Conservation (phyloP, 2,329 filamentous ascomycete species). For the Alternaria rosae region DNA sequence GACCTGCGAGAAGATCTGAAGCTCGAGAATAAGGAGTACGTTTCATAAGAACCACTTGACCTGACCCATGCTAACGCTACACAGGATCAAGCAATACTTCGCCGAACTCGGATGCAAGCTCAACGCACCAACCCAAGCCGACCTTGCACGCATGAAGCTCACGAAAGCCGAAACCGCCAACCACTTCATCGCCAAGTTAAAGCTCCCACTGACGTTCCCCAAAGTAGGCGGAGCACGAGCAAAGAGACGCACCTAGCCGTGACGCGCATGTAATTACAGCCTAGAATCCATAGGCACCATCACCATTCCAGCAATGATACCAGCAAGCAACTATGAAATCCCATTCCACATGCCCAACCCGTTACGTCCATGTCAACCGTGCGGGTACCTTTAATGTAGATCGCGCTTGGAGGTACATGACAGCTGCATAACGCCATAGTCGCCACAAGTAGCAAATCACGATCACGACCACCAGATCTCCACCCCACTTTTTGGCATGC, state of each 20-base stretch:
- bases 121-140: constrained; percentile 54
- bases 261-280: constrained; percentile 1
- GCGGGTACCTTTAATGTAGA: constrained; percentile 1
- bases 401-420: constrained; percentile 1
- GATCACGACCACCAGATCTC: neutral
- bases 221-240: constrained; percentile 55
- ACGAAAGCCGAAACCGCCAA: constrained; percentile 67
- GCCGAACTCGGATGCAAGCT: constrained; percentile 76
- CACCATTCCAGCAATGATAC: neutral
- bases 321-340: neutral
- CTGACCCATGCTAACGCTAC: constrained; percentile 15
- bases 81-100: constrained; percentile 71
- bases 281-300: neutral
- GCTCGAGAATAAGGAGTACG: constrained; percentile 71
- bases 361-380: neutral
- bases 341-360: neutral
- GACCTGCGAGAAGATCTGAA: constrained; percentile 75
- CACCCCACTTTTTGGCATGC: neutral
- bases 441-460: neutral
- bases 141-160: constrained; percentile 62
- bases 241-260: constrained; percentile 16
- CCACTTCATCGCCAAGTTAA: constrained; percentile 73
- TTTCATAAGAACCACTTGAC: neutral
- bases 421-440: constrained; percentile 7
- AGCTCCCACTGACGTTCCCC: constrained; percentile 83